phyloP scores from a whole-genome alignment of 495 filamentous ascomycete genomes.

The Antarctomyces pellizariae region DNA sequence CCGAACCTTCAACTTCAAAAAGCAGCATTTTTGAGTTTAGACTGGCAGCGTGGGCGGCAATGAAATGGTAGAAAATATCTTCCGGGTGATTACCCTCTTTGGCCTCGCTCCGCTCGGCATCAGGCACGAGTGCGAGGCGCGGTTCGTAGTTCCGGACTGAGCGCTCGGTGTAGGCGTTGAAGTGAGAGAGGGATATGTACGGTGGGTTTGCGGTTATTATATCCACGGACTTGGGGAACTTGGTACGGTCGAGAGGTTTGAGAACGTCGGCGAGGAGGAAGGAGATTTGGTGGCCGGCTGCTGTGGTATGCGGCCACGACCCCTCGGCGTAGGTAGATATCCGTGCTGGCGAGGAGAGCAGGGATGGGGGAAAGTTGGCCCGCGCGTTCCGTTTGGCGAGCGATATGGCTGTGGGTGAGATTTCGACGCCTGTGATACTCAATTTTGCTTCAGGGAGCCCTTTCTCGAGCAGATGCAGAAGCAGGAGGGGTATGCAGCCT shows the following conservation, averaged over 20 bases:
- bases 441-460: slow-evolving; percentile 8
- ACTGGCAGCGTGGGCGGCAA: slow-evolving; percentile 19
- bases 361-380: slow-evolving; percentile 18
- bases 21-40: slow-evolving; percentile 21
- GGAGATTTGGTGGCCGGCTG: slow-evolving; percentile 10
- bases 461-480: slow-evolving; percentile 29
- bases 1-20: slow-evolving; percentile 32
- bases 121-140: slow-evolving; percentile 49
- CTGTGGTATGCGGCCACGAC: too few relatives aligned
- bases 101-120: slow-evolving; percentile 2
- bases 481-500: slow-evolving; percentile 67
- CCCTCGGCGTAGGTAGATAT: too few relatives aligned
- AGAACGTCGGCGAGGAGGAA: slow-evolving; percentile 37
- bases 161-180: slow-evolving; percentile 30
- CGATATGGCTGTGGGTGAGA: slow-evolving; percentile 31
- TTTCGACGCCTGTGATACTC: slow-evolving; percentile 27
- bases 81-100: slow-evolving; percentile 13
- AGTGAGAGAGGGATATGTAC: slow-evolving; percentile 48
- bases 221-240: slow-evolving; percentile 18
- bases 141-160: slow-evolving; percentile 71
- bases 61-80: slow-evolving; percentile 33
- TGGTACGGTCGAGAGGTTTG: slow-evolving; percentile 3
- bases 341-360: neutral
- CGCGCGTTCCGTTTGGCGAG: slow-evolving; percentile 37
- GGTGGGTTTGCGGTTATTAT: slow-evolving; percentile 80